Percentiles rank a stretch among this genome's conserved stretches.
These are phyloP conservation scores for Lactifluus rugatus DNA, from an alignment of 768 basidiomycete species.

Conservation along the genomic window DNA sequence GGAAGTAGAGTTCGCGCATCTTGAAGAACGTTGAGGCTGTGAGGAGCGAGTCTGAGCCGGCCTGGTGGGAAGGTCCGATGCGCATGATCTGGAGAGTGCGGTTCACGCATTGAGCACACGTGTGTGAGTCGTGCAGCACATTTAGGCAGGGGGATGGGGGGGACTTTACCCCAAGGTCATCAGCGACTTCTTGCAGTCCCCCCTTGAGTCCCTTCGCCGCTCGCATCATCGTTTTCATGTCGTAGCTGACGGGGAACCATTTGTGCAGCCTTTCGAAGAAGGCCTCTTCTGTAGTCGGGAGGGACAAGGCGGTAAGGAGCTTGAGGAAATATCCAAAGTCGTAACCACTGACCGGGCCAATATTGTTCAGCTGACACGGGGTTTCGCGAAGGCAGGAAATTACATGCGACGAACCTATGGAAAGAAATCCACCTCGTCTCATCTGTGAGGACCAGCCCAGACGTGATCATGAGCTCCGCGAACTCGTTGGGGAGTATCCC, in stretches of 20 bases:
- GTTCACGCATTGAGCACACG: neutral
- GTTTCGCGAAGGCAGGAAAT: neutral
- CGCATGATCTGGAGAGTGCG: constrained; percentile 56
- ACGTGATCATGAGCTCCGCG: constrained; percentile 94
- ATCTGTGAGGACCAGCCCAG: constrained; percentile 79
- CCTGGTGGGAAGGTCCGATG: constrained; percentile 88
- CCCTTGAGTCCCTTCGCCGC: constrained; percentile 72
- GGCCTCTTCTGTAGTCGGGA: constrained; percentile 80
- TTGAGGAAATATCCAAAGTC: constrained; percentile 99
- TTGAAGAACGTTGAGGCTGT: constrained; percentile 95
- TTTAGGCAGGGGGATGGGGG: neutral
- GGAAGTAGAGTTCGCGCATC: constrained; percentile 87
- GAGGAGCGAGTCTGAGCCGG: constrained; percentile 93
- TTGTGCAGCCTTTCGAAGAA: constrained; percentile 81
- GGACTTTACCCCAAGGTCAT: constrained; percentile 78
- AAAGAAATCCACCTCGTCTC: constrained; percentile 97
- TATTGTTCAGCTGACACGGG: neutral
- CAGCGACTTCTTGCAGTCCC: constrained; percentile 91
- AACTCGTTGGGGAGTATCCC: constrained; percentile 92
- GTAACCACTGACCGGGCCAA: constrained; percentile 60
- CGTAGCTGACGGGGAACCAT: constrained; percentile 96
- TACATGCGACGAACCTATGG: constrained; percentile 62
- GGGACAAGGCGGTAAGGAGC: constrained; percentile 72
- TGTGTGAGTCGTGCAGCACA: neutral
- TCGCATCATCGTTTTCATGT: constrained; percentile 96